phyloP scores from a whole-genome alignment of 805 yeast genomes.

The Wickerhamomyces ciferrii region DNA sequence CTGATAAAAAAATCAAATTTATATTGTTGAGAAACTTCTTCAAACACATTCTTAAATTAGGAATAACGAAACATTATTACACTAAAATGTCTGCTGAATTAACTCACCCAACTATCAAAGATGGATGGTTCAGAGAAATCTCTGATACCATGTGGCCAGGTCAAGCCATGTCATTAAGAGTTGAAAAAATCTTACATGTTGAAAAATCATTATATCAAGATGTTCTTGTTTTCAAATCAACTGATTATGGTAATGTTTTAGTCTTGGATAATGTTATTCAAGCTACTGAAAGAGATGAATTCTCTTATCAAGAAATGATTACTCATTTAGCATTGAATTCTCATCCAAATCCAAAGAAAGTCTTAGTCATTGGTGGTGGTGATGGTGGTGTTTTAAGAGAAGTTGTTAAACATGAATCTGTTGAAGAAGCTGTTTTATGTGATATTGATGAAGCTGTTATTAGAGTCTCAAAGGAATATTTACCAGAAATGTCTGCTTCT shows the following conservation, averaged over 20 bases:
- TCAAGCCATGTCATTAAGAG: conserved; percentile 90
- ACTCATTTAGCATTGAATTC: conserved; percentile 88
- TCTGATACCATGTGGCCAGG: conserved; percentile 99
- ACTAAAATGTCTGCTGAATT: conserved; percentile 26
- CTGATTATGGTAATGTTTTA: conserved; percentile 91
- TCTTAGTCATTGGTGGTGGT: conserved; percentile 96
- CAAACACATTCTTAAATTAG: background rate
- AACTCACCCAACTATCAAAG: conserved; percentile 41
- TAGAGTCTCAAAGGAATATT: conserved; percentile 75
- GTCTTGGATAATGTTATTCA: conserved; percentile 95
- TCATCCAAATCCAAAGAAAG: conserved; percentile 92
- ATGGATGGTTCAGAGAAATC: conserved; percentile 97
- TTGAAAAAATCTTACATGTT: conserved; percentile 78
- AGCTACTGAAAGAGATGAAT: conserved; percentile 96
- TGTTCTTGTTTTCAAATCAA: conserved; percentile 85
- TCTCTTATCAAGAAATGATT: conserved; percentile 97
- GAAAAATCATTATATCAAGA: conserved; percentile 91
- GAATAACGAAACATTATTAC: background rate
- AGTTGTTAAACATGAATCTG: conserved; percentile 79
- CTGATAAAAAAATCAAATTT: too few relatives aligned
- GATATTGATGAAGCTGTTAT: conserved; percentile 96
- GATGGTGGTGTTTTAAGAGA: conserved; percentile 98
- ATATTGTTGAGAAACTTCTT: background rate
- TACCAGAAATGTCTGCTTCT: conserved; percentile 83
- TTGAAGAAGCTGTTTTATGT: conserved; percentile 86